Base-by-base conservation (phyloP, 2,329 filamentous ascomycete genomes). In the Colletotrichum liaoningense region DNA sequence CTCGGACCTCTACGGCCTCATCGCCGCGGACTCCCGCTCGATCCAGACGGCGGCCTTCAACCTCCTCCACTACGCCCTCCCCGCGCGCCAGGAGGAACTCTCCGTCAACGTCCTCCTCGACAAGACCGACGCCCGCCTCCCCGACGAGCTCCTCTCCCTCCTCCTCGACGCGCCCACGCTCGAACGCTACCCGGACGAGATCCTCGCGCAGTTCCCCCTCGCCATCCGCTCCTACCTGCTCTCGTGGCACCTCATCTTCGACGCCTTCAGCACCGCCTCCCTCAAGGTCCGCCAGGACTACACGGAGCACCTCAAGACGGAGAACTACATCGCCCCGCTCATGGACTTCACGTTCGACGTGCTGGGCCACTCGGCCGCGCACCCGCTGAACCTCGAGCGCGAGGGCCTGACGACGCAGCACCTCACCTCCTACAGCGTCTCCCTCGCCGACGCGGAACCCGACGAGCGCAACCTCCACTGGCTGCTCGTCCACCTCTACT, bases 211-310 rank as follows among this genome's bases (percentile, higher is more conserved):
- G 19, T 93, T 95, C 77, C 95, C 95, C 12, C 85, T 90, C 0
- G 80, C 89, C 0, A 86, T 98, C 60, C 91, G 95, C 65, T 91
- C 92, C 11, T 99, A 98, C 79, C 87, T 99, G 3, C 86, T 98
- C 33, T 93, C 94, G 12, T 99, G 97, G 97, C 90, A 94, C 75
- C 87, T 98, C 1, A 88, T 98, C 0, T 98, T 97, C 79, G 95
- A 97, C 77, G 93, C 96, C 57, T 97, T 96, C 79, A 86, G 87
- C 22, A 90, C 91, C 24, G 91, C 95, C 14, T 94, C 95, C 0
- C 93, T 94, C 81, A 94, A 95, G 77, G 91, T 98, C 19, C 93
- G 95, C 77, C 91, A 90, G 72, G 92, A 95, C 78, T 98, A 98
- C 78, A 89, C 91, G 0, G 90, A 94, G 28, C 91, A 93, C 72